Conservation (phyloP, 148 eudicot species). For the Cornus florida region DNA sequence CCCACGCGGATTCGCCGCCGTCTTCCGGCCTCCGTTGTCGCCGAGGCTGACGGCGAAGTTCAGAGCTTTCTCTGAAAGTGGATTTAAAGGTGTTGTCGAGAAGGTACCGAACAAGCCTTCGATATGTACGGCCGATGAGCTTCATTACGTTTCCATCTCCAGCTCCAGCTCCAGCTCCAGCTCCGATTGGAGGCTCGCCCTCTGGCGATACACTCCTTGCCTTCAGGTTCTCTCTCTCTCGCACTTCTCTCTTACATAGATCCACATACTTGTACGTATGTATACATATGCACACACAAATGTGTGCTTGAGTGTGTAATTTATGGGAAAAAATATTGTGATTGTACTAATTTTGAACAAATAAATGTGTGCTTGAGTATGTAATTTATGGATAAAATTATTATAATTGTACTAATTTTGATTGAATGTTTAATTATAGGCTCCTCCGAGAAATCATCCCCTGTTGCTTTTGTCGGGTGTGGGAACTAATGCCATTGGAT, state of each 20-base stretch:
- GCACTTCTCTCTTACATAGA: background rate
- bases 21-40: constrained; percentile 21
- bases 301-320: background rate
- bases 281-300: background rate
- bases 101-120: constrained; percentile 61
- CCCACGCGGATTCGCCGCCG: constrained; percentile 21
- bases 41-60: constrained; percentile 14
- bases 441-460: constrained; percentile 75
- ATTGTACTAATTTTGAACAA: too few species aligned
- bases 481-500: constrained; percentile 95
- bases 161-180: constrained; percentile 35
- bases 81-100: constrained; percentile 22
- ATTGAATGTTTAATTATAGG: constrained; percentile 32
- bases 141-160: constrained; percentile 76
- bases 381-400: background rate
- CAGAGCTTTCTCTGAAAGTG: constrained; percentile 44
- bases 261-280: background rate
- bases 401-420: background rate
- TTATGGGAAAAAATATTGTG: background rate
- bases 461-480: constrained; percentile 89
- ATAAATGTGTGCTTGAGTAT: too few species aligned
- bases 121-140: constrained; percentile 94
- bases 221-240: constrained; percentile 46
- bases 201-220: constrained; percentile 86
- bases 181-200: constrained; percentile 83